Evolutionary conservation across 2,329 filamentous ascomycete species (phyloP).

Genomic region (Malbranchea zuffiana): DNA sequence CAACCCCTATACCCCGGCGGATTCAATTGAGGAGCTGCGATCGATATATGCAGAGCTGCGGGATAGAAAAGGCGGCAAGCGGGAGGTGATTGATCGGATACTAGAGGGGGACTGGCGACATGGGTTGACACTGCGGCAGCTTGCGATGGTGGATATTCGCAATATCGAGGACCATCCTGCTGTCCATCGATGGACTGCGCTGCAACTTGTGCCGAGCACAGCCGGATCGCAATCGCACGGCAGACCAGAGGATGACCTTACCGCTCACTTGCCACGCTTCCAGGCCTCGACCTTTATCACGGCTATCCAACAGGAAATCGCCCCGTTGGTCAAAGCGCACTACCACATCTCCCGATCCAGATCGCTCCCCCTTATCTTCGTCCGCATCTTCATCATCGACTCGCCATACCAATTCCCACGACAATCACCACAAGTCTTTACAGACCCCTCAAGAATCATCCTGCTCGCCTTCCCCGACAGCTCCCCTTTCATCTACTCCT

Average conservation of each 20-base stretch:
- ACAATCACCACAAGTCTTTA: slow-evolving; percentile 29
- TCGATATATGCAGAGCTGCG: slow-evolving; percentile 53
- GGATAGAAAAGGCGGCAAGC: slow-evolving; percentile 41
- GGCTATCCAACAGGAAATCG: slow-evolving; percentile 61
- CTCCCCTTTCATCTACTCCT: slow-evolving; percentile 62
- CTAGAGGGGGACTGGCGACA: slow-evolving; percentile 48
- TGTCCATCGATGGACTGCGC: slow-evolving; percentile 43
- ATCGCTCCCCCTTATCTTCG: slow-evolving; percentile 52
- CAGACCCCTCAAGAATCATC: slow-evolving; percentile 59
- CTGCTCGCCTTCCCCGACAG: slow-evolving; percentile 76
- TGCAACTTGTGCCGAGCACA: slow-evolving; percentile 31
- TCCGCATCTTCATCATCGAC: slow-evolving; percentile 71
- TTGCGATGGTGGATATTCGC: slow-evolving; percentile 45
- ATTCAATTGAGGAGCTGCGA: slow-evolving; percentile 55
- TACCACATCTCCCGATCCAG: slow-evolving; percentile 67
- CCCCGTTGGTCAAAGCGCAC: slow-evolving; percentile 72
- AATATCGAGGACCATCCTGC: slow-evolving; percentile 43
- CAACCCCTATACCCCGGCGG: slow-evolving; percentile 58
- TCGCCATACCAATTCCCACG: slow-evolving; percentile 60
- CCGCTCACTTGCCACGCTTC: slow-evolving; percentile 51
- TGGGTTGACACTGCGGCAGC: slow-evolving; percentile 44
- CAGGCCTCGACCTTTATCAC: slow-evolving; percentile 71
- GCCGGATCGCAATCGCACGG: slow-evolving; percentile 14
- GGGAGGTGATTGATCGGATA: slow-evolving; percentile 46
- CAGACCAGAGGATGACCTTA: slow-evolving; percentile 21